These are phyloP conservation scores for Cryoendolithus antarcticus DNA, from an alignment of 2,329 filamentous ascomycete genomes.

Conservation along the genomic window DNA sequence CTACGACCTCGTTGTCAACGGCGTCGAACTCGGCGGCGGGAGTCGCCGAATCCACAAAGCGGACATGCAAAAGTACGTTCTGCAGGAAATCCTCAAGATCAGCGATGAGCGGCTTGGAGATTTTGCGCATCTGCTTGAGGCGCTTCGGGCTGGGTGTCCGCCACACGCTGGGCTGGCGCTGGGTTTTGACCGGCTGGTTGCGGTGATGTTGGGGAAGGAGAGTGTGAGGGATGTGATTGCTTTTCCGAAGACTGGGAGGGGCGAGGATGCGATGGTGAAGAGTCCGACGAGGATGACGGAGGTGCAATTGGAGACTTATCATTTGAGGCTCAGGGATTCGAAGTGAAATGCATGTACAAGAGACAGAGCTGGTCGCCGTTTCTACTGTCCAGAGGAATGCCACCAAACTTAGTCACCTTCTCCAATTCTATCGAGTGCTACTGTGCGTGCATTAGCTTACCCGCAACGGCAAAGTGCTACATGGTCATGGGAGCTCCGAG, in stretches of 20 bases:
- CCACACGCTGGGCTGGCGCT: slow-evolving; percentile 90
- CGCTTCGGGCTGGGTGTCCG: slow-evolving; percentile 73
- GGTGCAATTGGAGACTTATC: slow-evolving; percentile 47
- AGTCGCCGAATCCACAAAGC: slow-evolving; percentile 84
- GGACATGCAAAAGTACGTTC: slow-evolving; percentile 69
- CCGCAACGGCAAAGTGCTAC: too few relatives aligned
- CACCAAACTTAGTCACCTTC: too few relatives aligned
- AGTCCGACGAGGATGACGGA: slow-evolving; percentile 59
- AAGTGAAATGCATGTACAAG: background rate
- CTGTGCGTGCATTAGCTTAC: too few relatives aligned
- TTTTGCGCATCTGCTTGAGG: slow-evolving; percentile 75
- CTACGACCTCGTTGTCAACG: slow-evolving; percentile 93
- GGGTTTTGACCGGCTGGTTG: slow-evolving; percentile 78
- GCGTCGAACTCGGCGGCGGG: slow-evolving; percentile 85
- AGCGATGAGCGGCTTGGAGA: slow-evolving; percentile 55
- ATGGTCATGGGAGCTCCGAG: too few relatives aligned
- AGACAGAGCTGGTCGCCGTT: too few relatives aligned
- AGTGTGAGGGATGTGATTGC: slow-evolving; percentile 89
- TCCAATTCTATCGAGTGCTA: too few relatives aligned
- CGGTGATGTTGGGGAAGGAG: slow-evolving; percentile 62
- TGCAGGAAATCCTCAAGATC: slow-evolving; percentile 79
- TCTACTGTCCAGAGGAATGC: too few relatives aligned
- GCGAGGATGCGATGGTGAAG: slow-evolving; percentile 72
- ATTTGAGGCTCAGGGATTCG: slow-evolving; percentile 30
- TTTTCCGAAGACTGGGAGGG: slow-evolving; percentile 87